Base-by-base conservation (phyloP, 2,329 filamentous ascomycete genomes). In the Escovopsis sp. region DNA sequence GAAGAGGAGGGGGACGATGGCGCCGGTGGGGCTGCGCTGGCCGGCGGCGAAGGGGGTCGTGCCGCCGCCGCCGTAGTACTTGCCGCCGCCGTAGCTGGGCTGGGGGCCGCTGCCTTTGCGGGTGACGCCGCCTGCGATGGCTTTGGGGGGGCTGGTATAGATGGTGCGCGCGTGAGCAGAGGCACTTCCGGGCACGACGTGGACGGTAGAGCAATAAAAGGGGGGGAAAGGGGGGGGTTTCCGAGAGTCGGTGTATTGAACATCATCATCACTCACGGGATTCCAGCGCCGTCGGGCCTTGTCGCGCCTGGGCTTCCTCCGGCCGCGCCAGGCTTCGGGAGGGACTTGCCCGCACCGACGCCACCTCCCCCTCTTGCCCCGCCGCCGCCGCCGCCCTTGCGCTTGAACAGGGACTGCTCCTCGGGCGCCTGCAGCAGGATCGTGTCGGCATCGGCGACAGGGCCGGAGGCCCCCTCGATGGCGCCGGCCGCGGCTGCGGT, bases 51-150 rank as follows among this genome's bases (percentile, higher is more conserved):
- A 88, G 2, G 82, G 79, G 1, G 52, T 49, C 3, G 59, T 40
- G 0, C 74, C 67, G 33, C 82, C 82, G 33, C 79, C 79, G 27
- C 70, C 68, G 48, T 85, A 86, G 53, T 68, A 81, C 35, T 51
- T 47, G 7, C 77, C 76, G 27, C 74, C 72, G 31, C 73, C 77
- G 47, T 68, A 84, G 1, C 48, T 41, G 4, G 72, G 73, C 13
- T 59, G 46, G 1, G 67, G 57, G 13, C 79, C 77, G 35, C 66
- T 70, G 39, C 79, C 77, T 6, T 62, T 56, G 4, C 56, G 63
- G 4, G 76, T 76, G 8, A 55, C 50, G 33, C 72, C 71, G 43
- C 71, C 71, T 0, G 46, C 23, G 39, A 60, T 65, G 34, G 56
- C 62, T 27, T 27, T 38, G n/a, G 43, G 18, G 4, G 35, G 35